Evolutionary conservation across 306 rosid species (phyloP).

Genomic region (Quercus robur): DNA sequence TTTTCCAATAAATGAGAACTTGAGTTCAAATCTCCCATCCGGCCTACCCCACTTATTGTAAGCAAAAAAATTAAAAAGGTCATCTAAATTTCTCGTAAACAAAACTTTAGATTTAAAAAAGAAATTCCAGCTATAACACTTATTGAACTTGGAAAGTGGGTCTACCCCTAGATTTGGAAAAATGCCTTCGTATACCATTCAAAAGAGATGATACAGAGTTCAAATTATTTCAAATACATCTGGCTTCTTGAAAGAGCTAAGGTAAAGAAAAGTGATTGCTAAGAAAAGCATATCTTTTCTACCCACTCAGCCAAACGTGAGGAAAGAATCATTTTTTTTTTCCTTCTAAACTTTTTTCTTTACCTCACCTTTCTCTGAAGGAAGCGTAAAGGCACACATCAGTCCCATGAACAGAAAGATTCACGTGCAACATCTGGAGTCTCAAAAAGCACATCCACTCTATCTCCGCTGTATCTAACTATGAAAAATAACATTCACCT

Average conservation of each 20-base stretch:
- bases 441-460: background rate
- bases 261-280: constrained; percentile 28
- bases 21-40: too few species aligned
- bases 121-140: background rate
- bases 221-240: constrained; percentile 27
- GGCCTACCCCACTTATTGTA: too few species aligned
- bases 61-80: background rate
- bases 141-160: background rate
- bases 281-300: constrained; percentile 45
- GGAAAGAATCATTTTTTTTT: constrained; percentile 50
- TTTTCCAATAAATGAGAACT: too few species aligned
- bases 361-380: constrained; percentile 38
- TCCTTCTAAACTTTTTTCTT: constrained; percentile 30
- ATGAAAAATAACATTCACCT: background rate
- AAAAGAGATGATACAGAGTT: constrained; percentile 13
- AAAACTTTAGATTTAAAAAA: background rate
- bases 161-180: constrained; percentile 7
- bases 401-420: constrained; percentile 4
- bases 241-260: constrained; percentile 30
- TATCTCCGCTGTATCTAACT: background rate
- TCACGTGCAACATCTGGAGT: background rate
- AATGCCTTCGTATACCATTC: constrained; percentile 12
- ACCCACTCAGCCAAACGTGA: constrained; percentile 36
- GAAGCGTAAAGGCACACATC: constrained; percentile 44
- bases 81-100: background rate